Evolutionary conservation across 2,329 filamentous ascomycete genomes (phyloP), one percentile per base, ranked within the genome.

Genomic region (Didymella keratinophila): DNA sequence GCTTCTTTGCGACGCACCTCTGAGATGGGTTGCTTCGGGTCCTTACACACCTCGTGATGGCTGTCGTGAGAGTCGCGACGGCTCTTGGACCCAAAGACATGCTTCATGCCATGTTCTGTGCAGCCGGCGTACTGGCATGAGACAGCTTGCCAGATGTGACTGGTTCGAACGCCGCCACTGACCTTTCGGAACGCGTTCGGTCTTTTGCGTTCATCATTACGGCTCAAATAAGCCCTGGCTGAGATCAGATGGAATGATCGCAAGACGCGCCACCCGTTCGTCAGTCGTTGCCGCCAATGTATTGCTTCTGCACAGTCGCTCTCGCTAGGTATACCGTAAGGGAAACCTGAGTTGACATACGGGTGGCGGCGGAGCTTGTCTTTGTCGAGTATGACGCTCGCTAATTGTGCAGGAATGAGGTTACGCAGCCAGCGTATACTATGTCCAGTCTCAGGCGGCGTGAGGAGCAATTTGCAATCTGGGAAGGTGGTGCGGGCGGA

Each of bases 311-410:
- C 12, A 21, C 59, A 56, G 21, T 39, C 45, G 30, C 50, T 57
- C 37, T 65, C 63, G 21, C 55, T 58, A 9, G 65, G 65, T 23
- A 67, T 66, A 7, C 65, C 65, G 43, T 65, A 67, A 4, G 54
- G 65, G 42, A 64, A 67, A 1, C 64, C 64, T 10, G 55, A 58
- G 32, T 61, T 61, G 27, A 65, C 32, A 23, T 68, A 66, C 1
- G 53, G 50, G 16, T 58, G 52, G 7, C 63, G 54, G 21, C 63
- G 58, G 6, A 68, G 42, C 37, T 67, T 68, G 52, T 68, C 64
- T 36, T 68, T 68, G 27, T 68, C 65, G 6, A 66, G 41, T 5
- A 28, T 12, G 7, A 68, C 36, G 8, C 60, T 62, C 7, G 62
- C 58, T 27, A 68, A 43, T 12, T 68, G 58, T 20, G 55, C 56